phyloP scores from a whole-genome alignment of 2,329 filamentous ascomycete genomes.

The Sarocladium kiliense region DNA sequence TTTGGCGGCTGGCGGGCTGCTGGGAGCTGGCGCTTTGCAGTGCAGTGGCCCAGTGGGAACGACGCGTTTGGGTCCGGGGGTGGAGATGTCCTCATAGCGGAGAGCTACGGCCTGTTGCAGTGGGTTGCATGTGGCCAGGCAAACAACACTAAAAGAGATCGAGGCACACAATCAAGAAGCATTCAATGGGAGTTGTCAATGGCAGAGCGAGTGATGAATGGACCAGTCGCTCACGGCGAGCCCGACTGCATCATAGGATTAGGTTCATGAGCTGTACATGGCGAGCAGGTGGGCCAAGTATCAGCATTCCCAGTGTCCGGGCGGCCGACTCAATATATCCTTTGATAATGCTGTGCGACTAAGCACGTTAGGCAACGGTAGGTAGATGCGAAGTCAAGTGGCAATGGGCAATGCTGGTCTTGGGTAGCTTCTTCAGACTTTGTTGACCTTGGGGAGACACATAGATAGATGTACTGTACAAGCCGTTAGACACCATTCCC shows the following conservation, averaged over 20 bases:
- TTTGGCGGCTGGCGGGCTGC: not conserved
- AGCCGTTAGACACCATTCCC: no score
- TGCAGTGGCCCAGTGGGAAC: not conserved
- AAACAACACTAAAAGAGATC: not conserved
- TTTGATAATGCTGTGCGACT: not conserved
- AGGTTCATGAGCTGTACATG: no score
- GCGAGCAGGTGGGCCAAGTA: no score
- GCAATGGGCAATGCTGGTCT: no score
- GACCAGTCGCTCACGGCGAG: no score
- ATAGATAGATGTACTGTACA: no score
- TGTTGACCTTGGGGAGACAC: no score
- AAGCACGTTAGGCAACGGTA: not conserved
- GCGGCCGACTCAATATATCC: not conserved
- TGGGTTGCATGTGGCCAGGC: not conserved
- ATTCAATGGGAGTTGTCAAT: not conserved
- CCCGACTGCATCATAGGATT: no score
- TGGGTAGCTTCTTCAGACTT: no score
- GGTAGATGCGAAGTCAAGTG: not conserved
- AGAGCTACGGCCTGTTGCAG: not conserved
- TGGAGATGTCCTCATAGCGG: slow-evolving; percentile 6
- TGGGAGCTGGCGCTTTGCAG: slow-evolving; percentile 1
- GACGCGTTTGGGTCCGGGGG: slow-evolving; percentile 6
- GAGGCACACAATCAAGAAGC: slow-evolving; percentile 1
- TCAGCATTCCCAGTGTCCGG: not conserved
- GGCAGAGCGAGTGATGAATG: not conserved